These are phyloP conservation scores for Trichoderma parareesei DNA, from an alignment of 495 filamentous ascomycete genomes.

Conservation along the genomic window DNA sequence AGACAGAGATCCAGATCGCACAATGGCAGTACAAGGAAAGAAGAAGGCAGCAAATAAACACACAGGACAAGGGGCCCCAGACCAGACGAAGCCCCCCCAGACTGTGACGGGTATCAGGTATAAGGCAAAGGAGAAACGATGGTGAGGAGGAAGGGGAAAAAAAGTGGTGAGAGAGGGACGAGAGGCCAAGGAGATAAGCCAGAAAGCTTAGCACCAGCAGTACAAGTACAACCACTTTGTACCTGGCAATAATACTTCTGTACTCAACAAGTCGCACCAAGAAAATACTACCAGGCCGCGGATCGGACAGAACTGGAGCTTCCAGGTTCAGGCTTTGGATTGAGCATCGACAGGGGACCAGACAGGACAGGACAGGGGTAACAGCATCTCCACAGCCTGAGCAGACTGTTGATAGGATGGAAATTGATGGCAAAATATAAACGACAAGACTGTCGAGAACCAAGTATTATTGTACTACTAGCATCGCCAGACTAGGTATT, in stretches of 20 bases:
- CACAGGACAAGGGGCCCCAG: background rate
- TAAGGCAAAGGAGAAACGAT: too few relatives aligned
- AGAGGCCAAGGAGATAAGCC: background rate
- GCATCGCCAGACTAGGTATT: background rate
- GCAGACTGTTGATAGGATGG: too few relatives aligned
- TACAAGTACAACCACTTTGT: background rate
- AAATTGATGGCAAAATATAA: too few relatives aligned
- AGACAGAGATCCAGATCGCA: background rate
- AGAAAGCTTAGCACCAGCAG: background rate
- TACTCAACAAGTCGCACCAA: background rate
- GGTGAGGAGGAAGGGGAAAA: background rate
- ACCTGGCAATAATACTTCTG: background rate
- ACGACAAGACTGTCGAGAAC: too few relatives aligned
- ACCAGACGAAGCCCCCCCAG: background rate
- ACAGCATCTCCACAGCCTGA: background rate
- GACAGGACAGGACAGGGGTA: background rate
- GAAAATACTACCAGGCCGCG: background rate
- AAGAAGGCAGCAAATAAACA: background rate
- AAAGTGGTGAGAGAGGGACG: background rate
- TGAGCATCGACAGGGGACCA: too few relatives aligned
- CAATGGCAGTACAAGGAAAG: background rate
- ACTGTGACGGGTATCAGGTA: too few relatives aligned
- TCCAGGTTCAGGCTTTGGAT: background rate
- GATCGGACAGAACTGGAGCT: background rate
- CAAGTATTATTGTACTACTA: too few relatives aligned